Base-by-base conservation (phyloP, 2,329 filamentous ascomycete genomes). In the Aureobasidium sp. region DNA sequence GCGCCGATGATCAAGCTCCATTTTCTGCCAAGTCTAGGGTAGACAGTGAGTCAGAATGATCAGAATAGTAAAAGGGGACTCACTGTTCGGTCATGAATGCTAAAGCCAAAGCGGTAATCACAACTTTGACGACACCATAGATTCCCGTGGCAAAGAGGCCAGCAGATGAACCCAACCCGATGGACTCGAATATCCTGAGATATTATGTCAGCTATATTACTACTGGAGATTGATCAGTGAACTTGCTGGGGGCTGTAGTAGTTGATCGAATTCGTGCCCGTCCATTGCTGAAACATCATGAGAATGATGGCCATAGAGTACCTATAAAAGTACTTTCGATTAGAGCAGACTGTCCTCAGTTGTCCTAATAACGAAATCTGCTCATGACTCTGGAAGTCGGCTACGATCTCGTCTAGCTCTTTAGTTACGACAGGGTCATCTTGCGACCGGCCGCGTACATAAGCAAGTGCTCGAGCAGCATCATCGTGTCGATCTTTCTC, bases 401-500 rank as follows among this genome's bases (percentile, higher is more conserved):
- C 24, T 9, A 58, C 35, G 29, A 58, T 58, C 19, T 58, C 54
- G 9, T 14, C 39, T 3, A 58, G 15, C 40, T 58, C 77, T 59
- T 73, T 70, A 1, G 70, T 48, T 14, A 79, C 73, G 19, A 69
- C 68, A 0, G 67, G 60, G 40, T 76, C 70, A 8, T 76, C 72
- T 4, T 71, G 62, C 2, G 71, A 56, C 64, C 71, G 73, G 33
- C 68, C 67, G 5, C 77, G 74, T 3, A 78, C 75, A 7, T 66
- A 67, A 0, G 76, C 71, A 39, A 79, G 68, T 22, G 75, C 74
- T 58, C 71, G 70, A 8, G 71, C 73, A 0, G 80, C 80, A 22
- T 79, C 77, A 5, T 75, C 70, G 19, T 77, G 69, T 2, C 76
- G 74, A 60, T 77, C 77, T 71, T 81, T 78, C 66, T 79, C 77